Base-by-base conservation (phyloP, 371 early-diverging fungal genomes). In the Mortierella sp. region DNA sequence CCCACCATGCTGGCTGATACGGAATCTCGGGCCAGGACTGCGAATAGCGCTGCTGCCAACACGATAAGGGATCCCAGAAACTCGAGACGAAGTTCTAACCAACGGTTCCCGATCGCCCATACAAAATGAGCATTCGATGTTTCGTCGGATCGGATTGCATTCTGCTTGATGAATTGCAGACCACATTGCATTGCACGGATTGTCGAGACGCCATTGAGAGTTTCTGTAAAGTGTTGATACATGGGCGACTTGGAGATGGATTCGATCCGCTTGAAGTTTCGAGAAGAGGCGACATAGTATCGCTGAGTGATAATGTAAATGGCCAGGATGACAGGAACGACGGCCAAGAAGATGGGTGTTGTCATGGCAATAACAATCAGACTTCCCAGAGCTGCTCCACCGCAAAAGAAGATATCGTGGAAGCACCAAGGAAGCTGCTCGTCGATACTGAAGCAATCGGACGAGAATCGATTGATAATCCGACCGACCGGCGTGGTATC, bases 11-110 rank as follows among this genome's bases (percentile, higher is more conserved):
- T 82, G 1, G 85, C 71, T 48, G 60, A 73, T 10, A 82, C 53
- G 3, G 40, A 63, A 3, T 67, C 56, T 1, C 76, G 56, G 21
- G 76, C 60, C 56, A 80, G 63, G 39, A 69, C 70, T 2, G 78
- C 71, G 40, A 77, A 77, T 12, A 77, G 17, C 0, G 71, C 55
- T 4, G 71, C 66, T 0, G 53, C 66, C 14, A 77, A 52, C 6
- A 77, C 71, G 48, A 77, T 61, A 13, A 66, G 3, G 1, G 78
- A 57, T 0, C 71, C 78, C 3, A 77, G 78, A 0, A 85, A 34
- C 19, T 93, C 95, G 7, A 91, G 85, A 41, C 96, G 92, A 16
- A 93, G 79, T 7, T 62, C 80, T 92, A 96, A 72, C 96, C 96
- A 95, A 34, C 94, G 89, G 81, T 92, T 94, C 8, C 90, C 86